phyloP scores from a whole-genome alignment of 768 basidiomycete genomes.

The Leccinum uliginosum region DNA sequence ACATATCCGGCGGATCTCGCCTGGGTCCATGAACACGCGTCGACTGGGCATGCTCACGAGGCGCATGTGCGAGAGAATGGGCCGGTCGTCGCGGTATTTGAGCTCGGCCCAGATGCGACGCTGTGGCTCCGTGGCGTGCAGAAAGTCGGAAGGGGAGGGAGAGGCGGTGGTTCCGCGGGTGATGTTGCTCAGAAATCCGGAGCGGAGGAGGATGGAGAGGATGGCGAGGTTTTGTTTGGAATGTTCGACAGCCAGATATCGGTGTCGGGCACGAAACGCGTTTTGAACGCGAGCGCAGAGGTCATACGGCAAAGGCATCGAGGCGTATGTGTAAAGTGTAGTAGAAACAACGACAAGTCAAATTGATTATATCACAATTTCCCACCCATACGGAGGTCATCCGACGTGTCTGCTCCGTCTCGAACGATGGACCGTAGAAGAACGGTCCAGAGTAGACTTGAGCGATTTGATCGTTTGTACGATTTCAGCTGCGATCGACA shows the following conservation, averaged over 20 bases:
- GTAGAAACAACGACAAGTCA: no score
- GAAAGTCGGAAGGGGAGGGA: constrained; percentile 64
- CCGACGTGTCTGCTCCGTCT: constrained; percentile 59
- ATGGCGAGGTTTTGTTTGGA: constrained; percentile 89
- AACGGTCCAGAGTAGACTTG: constrained; percentile 60
- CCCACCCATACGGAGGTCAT: constrained; percentile 25
- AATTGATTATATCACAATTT: constrained; percentile 14
- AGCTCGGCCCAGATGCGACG: constrained; percentile 74
- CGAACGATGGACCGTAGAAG: constrained; percentile 57
- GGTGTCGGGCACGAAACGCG: constrained; percentile 84
- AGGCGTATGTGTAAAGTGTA: neutral
- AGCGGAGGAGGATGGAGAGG: constrained; percentile 84
- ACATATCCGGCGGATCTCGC: constrained; percentile 75
- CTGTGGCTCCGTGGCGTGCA: constrained; percentile 53
- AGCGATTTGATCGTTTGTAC: constrained; percentile 67
- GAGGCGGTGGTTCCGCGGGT: constrained; percentile 70
- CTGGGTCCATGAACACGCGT: constrained; percentile 66
- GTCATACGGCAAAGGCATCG: constrained; percentile 67
- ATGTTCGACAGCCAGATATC: constrained; percentile 72
- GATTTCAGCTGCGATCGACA: constrained; percentile 54
- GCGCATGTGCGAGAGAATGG: constrained; percentile 75
- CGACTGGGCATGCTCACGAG: constrained; percentile 84
- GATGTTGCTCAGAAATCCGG: constrained; percentile 81
- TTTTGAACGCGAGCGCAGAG: constrained; percentile 91
- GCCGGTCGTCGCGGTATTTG: constrained; percentile 88